Conservation (phyloP, 2,329 filamentous ascomycete genomes). For the Chrysosporium keratinophilum region DNA sequence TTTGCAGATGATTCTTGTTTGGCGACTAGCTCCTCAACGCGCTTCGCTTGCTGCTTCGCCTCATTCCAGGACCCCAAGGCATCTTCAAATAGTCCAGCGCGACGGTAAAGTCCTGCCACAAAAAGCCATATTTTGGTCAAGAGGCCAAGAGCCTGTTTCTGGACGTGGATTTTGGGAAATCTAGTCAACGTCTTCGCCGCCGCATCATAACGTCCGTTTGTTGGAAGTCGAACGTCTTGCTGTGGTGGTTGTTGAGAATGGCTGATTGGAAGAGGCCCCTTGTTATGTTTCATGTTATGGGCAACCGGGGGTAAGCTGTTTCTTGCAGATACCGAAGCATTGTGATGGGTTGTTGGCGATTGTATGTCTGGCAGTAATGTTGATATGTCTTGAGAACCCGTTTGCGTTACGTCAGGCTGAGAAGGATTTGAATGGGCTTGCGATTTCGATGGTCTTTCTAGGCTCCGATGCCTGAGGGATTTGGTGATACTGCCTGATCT, state of each 20-base stretch:
- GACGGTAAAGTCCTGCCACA: slow-evolving; percentile 76
- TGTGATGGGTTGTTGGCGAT: background rate
- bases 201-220: slow-evolving; percentile 29
- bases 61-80: slow-evolving; percentile 69
- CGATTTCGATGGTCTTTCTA: slow-evolving; percentile 15
- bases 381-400: slow-evolving; percentile 2
- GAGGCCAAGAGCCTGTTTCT: slow-evolving; percentile 47
- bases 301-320: slow-evolving; percentile 27
- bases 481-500: slow-evolving; percentile 26
- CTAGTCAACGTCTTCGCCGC: slow-evolving; percentile 37
- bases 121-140: slow-evolving; percentile 81
- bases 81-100: slow-evolving; percentile 70
- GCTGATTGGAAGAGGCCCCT: slow-evolving; percentile 27
- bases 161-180: slow-evolving; percentile 42
- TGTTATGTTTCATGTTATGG: slow-evolving; percentile 31
- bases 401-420: background rate
- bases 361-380: background rate
- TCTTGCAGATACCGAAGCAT: slow-evolving; percentile 7
- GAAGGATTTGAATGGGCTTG: background rate
- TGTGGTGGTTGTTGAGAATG: slow-evolving; percentile 36
- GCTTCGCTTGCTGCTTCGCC: slow-evolving; percentile 63
- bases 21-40: slow-evolving; percentile 57
- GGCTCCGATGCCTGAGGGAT: slow-evolving; percentile 18
- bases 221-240: slow-evolving; percentile 33
- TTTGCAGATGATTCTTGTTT: slow-evolving; percentile 53